Evolutionary conservation across 179 eudicot genomes (phyloP).

Genomic region (Nepenthes alata): DNA sequence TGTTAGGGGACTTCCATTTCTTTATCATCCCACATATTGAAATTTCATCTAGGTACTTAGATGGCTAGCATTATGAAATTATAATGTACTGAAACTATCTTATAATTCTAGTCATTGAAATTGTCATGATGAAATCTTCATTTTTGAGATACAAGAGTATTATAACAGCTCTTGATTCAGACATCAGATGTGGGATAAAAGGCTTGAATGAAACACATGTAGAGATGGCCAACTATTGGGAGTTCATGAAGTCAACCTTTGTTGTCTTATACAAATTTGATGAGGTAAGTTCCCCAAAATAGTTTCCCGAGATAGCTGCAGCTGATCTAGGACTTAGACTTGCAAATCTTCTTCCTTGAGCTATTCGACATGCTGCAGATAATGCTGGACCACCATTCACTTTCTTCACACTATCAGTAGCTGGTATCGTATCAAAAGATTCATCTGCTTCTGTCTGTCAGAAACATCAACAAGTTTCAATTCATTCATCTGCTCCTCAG

Average conservation of each 20-base stretch:
- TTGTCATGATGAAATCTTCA: no score
- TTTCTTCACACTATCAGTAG: conserved; percentile 12
- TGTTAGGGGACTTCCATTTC: no score
- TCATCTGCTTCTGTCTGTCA: conserved; percentile 49
- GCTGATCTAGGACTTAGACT: conserved; percentile 63
- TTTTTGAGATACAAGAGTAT: no score
- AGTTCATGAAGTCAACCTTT: conserved; percentile 30
- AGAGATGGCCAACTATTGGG: not conserved
- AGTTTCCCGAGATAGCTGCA: conserved; percentile 66
- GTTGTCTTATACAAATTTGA: conserved; percentile 80
- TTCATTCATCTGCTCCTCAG: no score
- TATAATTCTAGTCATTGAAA: no score
- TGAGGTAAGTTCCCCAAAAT: conserved; percentile 72
- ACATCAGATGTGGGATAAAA: not conserved
- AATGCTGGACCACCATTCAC: conserved; percentile 33
- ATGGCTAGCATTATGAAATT: no score
- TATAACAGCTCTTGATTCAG: not conserved
- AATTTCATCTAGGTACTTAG: no score
- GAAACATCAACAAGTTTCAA: not conserved
- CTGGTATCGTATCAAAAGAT: conserved; percentile 15
- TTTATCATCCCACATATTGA: no score
- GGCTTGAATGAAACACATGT: not conserved
- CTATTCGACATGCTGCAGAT: conserved; percentile 41
- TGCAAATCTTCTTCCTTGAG: conserved; percentile 33
- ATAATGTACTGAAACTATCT: no score